These are phyloP conservation scores for Agrocybe praecox DNA, from an alignment of 768 basidiomycete species.

Conservation along the genomic window DNA sequence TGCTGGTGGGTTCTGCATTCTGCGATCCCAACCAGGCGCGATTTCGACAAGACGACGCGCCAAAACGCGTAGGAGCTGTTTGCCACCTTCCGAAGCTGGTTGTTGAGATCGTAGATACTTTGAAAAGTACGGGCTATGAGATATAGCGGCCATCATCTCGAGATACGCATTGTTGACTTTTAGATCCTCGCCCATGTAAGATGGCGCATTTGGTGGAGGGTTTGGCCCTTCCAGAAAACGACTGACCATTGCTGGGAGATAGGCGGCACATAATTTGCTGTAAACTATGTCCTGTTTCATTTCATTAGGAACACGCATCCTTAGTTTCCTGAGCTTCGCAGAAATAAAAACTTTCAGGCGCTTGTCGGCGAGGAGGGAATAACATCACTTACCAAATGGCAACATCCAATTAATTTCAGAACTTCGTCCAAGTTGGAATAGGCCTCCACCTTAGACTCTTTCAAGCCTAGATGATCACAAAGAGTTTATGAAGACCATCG, in stretches of 20 bases:
- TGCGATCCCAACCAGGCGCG: conserved; percentile 23
- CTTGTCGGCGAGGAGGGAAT: neutral
- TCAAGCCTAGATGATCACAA: neutral
- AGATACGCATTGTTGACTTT: conserved; percentile 24
- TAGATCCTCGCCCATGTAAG: too few species aligned
- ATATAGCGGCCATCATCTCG: conserved; percentile 22
- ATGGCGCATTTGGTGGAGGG: conserved; percentile 12
- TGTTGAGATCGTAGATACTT: conserved; percentile 24
- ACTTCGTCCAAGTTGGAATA: conserved; percentile 16
- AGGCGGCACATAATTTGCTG: conserved; percentile 25
- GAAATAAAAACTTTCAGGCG: neutral
- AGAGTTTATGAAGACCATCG: neutral
- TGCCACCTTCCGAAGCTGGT: conserved; percentile 20
- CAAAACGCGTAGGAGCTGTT: conserved; percentile 18
- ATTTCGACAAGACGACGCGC: conserved; percentile 21
- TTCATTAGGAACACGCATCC: conserved; percentile 5
- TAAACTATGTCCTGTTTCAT: conserved; percentile 24
- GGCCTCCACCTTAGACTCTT: neutral
- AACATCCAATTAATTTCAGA: conserved; percentile 12
- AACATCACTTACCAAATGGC: conserved; percentile 12
- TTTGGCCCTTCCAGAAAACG: conserved; percentile 20
- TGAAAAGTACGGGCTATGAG: conserved; percentile 27
- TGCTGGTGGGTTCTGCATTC: conserved; percentile 14
- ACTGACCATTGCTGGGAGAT: conserved; percentile 24
- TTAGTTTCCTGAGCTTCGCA: conserved; percentile 17